These are phyloP conservation scores for Apiospora saccharicola DNA, from an alignment of 2,329 filamentous ascomycete genomes.

Conservation along the genomic window DNA sequence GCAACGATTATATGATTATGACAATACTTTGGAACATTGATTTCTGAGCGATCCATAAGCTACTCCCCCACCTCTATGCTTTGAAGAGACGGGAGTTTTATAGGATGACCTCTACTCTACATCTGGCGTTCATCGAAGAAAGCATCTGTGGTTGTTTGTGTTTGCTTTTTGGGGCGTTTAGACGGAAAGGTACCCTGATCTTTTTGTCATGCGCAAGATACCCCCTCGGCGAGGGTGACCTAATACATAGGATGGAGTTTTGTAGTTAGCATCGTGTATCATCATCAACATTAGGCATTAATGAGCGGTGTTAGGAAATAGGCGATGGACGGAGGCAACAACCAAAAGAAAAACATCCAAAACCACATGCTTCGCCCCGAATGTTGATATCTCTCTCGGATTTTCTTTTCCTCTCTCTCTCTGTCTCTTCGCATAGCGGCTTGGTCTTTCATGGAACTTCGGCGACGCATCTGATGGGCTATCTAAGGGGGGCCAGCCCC, in stretches of 20 bases:
- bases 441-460: background rate
- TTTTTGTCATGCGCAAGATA: slow-evolving; percentile 22
- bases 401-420: background rate
- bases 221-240: slow-evolving; percentile 16
- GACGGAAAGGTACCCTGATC: slow-evolving; percentile 14
- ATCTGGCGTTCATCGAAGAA: slow-evolving; percentile 15
- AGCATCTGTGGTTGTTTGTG: background rate
- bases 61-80: background rate
- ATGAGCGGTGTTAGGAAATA: slow-evolving; percentile 15
- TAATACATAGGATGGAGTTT: slow-evolving; percentile 23
- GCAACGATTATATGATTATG: slow-evolving; percentile 27
- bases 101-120: background rate
- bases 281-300: slow-evolving; percentile 21
- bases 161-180: slow-evolving; percentile 18
- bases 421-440: background rate
- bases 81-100: background rate
- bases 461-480: background rate
- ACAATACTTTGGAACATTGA: slow-evolving; percentile 19
- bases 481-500: background rate
- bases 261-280: slow-evolving; percentile 18
- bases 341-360: background rate
- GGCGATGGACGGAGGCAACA: background rate
- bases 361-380: background rate
- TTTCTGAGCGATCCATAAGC: slow-evolving; percentile 2
- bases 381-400: background rate